Percentiles rank a stretch among this genome's conserved stretches.
Conservation (phyloP, 2,329 filamentous ascomycete genomes). For the Colletotrichum falcatum region DNA sequence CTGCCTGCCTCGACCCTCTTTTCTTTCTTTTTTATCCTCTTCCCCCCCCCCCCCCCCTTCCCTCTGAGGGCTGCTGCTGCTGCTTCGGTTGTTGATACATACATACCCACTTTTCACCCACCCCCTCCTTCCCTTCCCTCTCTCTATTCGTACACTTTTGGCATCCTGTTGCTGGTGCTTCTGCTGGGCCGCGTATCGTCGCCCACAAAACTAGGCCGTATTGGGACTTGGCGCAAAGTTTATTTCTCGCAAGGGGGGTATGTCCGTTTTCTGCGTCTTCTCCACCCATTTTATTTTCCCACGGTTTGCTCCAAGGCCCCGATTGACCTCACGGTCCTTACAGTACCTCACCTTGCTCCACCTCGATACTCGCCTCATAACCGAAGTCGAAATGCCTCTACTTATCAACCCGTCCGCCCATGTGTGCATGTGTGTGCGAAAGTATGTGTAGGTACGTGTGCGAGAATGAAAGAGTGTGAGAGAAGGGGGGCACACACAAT, state of each 20-base stretch:
- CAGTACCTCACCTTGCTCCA: constrained; percentile 17
- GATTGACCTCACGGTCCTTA: constrained; percentile 12
- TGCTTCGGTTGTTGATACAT: constrained; percentile 18
- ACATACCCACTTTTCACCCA: constrained; percentile 1
- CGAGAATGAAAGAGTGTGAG: background rate
- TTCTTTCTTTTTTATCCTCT: background rate
- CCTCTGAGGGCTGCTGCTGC: background rate
- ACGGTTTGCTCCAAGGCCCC: constrained; percentile 7
- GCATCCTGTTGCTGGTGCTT: constrained; percentile 3
- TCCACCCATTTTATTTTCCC: constrained; percentile 22
- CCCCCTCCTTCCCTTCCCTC: background rate
- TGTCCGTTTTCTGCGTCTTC: background rate
- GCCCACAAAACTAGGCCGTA: constrained; percentile 4
- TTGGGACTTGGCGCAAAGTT: constrained; percentile 26
- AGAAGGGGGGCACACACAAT: background rate
- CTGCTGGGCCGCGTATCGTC: constrained; percentile 37
- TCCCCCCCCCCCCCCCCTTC: background rate
- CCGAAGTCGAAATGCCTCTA: constrained; percentile 4
- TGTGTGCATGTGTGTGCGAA: too few species aligned
- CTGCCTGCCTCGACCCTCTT: background rate
- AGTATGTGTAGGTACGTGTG: background rate
- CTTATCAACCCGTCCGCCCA: too few species aligned
- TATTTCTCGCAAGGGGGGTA: constrained; percentile 26
- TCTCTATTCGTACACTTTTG: background rate
- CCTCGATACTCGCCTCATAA: background rate